phyloP scores from a whole-genome alignment of 345 rosid species.

The Psidium friedrichsthalianum region DNA sequence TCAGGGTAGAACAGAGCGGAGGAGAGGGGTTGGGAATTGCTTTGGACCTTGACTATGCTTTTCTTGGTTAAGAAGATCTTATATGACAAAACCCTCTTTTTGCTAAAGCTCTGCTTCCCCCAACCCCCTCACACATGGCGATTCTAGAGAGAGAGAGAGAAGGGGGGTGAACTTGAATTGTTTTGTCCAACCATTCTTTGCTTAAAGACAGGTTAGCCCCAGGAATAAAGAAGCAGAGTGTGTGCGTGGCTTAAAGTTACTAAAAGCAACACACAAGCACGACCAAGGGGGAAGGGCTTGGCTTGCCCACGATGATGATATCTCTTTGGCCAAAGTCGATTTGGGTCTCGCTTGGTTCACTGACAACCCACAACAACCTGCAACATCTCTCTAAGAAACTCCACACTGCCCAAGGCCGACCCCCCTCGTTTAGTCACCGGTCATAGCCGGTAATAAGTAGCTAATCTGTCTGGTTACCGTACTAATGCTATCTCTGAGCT shows the following conservation, averaged over 20 bases:
- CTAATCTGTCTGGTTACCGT: slow-evolving; percentile 16
- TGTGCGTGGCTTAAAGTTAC: slow-evolving; percentile 7
- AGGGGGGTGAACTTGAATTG: background rate
- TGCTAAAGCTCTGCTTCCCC: slow-evolving; percentile 19
- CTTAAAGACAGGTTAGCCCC: slow-evolving; percentile 55
- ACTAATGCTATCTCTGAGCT: background rate
- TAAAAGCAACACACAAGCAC: background rate
- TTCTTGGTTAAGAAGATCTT: slow-evolving; percentile 49
- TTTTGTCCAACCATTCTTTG: slow-evolving; percentile 55
- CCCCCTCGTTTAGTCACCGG: slow-evolving; percentile 15
- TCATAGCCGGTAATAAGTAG: slow-evolving; percentile 19
- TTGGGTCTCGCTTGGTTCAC: background rate
- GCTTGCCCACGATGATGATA: background rate
- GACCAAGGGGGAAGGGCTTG: background rate
- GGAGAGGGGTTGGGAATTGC: slow-evolving; percentile 6
- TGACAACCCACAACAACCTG: background rate
- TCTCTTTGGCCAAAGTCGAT: background rate
- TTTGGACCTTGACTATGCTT: slow-evolving; percentile 64
- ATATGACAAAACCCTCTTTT: slow-evolving; percentile 14
- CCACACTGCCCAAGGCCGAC: slow-evolving; percentile 1
- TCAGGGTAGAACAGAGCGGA: background rate
- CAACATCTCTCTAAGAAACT: background rate
- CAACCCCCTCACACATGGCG: slow-evolving; percentile 5
- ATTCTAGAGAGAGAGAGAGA: background rate
- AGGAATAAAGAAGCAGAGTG: slow-evolving; percentile 49